A percentile compares a stretch with the other conserved stretches of the same genome.
phyloP scores from a whole-genome alignment of 345 rosid genomes.

The Bruguiera sexangula region DNA sequence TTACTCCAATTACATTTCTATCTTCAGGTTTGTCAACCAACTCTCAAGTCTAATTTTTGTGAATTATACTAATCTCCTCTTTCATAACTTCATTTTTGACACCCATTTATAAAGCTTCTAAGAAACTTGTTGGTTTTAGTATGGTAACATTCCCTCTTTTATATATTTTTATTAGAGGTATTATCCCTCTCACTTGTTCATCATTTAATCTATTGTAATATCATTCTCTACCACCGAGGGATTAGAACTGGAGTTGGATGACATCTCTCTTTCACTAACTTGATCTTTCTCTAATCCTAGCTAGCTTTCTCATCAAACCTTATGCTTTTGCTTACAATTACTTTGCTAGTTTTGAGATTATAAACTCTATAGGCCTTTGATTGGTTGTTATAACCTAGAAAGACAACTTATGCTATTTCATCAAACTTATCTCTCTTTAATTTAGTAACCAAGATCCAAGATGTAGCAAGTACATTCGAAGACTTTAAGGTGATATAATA shows the following conservation, averaged over 20 bases:
- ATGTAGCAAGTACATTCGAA: neutral
- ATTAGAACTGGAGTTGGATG: neutral
- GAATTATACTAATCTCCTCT: neutral
- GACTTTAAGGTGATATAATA: neutral
- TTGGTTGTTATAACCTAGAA: neutral
- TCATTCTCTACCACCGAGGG: neutral
- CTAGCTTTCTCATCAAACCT: neutral
- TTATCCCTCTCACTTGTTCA: neutral
- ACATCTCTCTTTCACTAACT: neutral
- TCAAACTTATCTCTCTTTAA: neutral
- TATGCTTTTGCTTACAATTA: neutral
- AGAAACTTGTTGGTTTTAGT: too few species aligned
- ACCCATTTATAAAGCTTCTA: too few species aligned
- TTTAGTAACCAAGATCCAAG: neutral
- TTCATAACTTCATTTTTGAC: neutral
- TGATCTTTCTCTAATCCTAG: neutral
- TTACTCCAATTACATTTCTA: neutral
- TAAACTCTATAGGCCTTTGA: neutral
- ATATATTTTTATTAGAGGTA: neutral
- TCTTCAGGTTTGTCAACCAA: neutral
- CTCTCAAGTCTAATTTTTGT: neutral
- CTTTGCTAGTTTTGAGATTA: neutral
- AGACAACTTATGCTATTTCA: neutral
- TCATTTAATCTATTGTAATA: neutral
- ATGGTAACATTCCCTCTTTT: neutral